Base-by-base conservation (phyloP, 257 asterid species). In the Nicotiana paniculata region DNA sequence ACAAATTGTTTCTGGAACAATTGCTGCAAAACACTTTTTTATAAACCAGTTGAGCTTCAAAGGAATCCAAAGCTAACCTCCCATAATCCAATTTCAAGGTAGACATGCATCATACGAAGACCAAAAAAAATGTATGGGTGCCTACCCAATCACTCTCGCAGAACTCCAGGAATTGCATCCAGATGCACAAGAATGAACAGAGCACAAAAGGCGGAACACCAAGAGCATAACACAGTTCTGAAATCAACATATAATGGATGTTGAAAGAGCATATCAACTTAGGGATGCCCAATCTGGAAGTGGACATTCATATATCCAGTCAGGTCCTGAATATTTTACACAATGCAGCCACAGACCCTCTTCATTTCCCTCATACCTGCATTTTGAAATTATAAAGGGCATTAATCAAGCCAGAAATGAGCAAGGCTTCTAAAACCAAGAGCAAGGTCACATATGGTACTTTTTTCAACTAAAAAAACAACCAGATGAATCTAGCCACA, bases 291-390 rank as follows among this genome's bases (percentile, higher is more conserved):
- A 94, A 17, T 86, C 88, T 15, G 98, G 98, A 87, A 85, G 88
- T 18, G 98, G 97, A 81, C 99, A 94, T 90, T 94, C 91, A 77
- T 89, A 91, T 17, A 75, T 84, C 99, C 98, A 96, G 84, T 72
- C 91, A 39, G 97, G 93, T 65, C 97, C 99, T 6, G 97, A 88
- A 83, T 96, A 96, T 89, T 86, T 86, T 74, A 92, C 88, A 82
- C 94, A 96, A 79, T 96, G 98, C 86, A 96, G 90, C 97, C 97
- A 96, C 61, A 96, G 86, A 74, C 98, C 98, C 81, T 88, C 93
- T 88, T 96, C 98, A 54, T 79, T 80, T 62, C 90, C 93, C 82
- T 90, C 93, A 58, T 96, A 96, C 84, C 99, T 96, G 97, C 88
- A 91, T 82, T n/a, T 75, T 51, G 63, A 75, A 48, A 51, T 75